These are phyloP conservation scores for Eragrostis tef DNA, from an alignment of 202 grass and related monocot species.

Conservation along the genomic window DNA sequence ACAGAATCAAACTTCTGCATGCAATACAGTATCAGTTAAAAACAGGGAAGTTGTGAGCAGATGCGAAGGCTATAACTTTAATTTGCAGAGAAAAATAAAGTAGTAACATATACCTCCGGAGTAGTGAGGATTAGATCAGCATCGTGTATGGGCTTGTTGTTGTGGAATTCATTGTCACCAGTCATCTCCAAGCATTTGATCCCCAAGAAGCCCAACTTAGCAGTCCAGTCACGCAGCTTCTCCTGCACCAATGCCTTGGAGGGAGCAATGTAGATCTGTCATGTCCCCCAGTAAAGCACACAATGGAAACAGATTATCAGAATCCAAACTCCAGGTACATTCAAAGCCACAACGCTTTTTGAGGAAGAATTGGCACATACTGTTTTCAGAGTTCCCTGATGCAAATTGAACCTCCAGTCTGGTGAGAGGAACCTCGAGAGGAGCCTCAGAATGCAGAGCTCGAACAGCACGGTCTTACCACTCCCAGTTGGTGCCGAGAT, in stretches of 20 bases:
- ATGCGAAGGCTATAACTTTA: constrained; percentile 25
- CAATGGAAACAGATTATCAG: constrained; percentile 8
- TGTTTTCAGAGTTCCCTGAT: constrained; percentile 82
- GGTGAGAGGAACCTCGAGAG: constrained; percentile 80
- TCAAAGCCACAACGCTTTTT: background rate
- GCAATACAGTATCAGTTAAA: constrained; percentile 20
- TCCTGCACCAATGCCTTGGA: constrained; percentile 90
- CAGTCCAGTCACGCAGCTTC: constrained; percentile 78
- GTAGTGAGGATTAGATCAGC: constrained; percentile 90
- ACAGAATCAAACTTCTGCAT: constrained; percentile 91
- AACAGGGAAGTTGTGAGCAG: constrained; percentile 19
- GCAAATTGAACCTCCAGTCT: constrained; percentile 72
- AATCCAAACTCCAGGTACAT: background rate
- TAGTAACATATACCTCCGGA: constrained; percentile 68
- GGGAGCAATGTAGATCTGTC: constrained; percentile 92
- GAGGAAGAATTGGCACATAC: constrained; percentile 56
- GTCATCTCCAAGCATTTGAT: constrained; percentile 97
- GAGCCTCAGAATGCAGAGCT: constrained; percentile 92
- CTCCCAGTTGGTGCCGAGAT: constrained; percentile 98
- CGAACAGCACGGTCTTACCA: constrained; percentile 90
- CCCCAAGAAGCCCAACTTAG: constrained; percentile 65
- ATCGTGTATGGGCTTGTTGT: constrained; percentile 71
- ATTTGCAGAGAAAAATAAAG: constrained; percentile 40
- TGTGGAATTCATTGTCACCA: constrained; percentile 75
- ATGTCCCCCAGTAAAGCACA: constrained; percentile 24